phyloP scores from a whole-genome alignment of 1,284 basidiomycete species.

The Naganishia sp. region DNA sequence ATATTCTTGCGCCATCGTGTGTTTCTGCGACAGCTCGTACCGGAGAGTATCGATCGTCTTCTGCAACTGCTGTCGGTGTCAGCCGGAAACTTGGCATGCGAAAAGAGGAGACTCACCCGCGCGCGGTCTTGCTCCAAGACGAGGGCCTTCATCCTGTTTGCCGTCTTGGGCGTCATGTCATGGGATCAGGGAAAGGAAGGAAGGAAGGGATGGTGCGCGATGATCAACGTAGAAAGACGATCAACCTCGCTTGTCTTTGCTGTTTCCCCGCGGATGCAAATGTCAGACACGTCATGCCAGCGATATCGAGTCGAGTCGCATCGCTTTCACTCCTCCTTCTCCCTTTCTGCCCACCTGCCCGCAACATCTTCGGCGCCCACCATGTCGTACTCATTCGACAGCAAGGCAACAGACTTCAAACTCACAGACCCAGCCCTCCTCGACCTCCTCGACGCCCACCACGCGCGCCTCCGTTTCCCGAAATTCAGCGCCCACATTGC shows the following conservation, averaged over 20 bases:
- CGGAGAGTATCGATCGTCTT: conserved; percentile 3
- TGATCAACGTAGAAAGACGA: conserved; percentile 1
- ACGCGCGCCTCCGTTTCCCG: conserved; percentile 36
- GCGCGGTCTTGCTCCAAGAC: conserved; percentile 10
- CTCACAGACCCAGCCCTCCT: conserved; percentile 31
- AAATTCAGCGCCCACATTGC: conserved; percentile 40
- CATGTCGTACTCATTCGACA: conserved; percentile 20
- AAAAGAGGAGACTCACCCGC: background rate
- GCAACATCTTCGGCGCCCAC: background rate
- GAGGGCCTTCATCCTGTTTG: conserved; percentile 8
- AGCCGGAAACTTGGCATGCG: background rate
- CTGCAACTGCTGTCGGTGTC: background rate
- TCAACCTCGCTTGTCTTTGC: background rate
- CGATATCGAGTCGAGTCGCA: background rate
- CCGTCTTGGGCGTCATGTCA: background rate
- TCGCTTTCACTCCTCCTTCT: too few relatives aligned
- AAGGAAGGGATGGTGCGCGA: background rate
- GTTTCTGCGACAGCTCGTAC: background rate
- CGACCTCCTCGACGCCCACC: conserved; percentile 34
- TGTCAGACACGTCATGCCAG: conserved; percentile 1
- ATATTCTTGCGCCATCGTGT: background rate
- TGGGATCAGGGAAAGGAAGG: too few relatives aligned
- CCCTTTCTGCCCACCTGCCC: too few relatives aligned
- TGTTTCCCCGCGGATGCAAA: background rate
- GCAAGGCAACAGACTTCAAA: conserved; percentile 22